These are phyloP conservation scores for Rhipidocladum racemiflorum DNA, from an alignment of 176 grass and related monocot genomes.

Conservation along the genomic window DNA sequence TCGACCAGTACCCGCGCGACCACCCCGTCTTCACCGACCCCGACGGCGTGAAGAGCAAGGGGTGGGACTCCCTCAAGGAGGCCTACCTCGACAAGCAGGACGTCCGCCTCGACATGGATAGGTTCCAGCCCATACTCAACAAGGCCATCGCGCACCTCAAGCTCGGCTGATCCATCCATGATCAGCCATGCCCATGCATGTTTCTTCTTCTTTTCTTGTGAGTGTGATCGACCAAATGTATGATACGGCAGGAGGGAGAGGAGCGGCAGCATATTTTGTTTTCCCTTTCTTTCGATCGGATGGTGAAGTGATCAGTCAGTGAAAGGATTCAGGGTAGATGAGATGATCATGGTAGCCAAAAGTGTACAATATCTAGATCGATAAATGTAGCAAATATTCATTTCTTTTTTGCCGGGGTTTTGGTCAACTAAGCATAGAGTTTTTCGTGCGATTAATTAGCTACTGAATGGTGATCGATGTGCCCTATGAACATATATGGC, in stretches of 20 bases:
- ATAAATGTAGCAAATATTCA: too few relatives aligned
- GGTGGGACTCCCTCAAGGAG: constrained; percentile 47
- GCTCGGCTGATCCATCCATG: neutral
- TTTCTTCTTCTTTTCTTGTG: neutral
- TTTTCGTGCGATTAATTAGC: too few relatives aligned
- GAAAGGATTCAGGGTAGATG: neutral
- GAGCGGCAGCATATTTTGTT: neutral
- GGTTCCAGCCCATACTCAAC: constrained; percentile 52
- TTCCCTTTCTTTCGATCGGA: neutral
- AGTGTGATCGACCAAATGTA: constrained; percentile 34
- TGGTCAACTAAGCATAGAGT: neutral
- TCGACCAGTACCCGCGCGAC: constrained; percentile 61
- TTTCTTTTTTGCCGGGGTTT: neutral
- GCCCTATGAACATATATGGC: too few relatives aligned
- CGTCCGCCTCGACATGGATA: constrained; percentile 63
- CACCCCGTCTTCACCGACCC: constrained; percentile 82
- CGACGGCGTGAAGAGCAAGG: constrained; percentile 48
- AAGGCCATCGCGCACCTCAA: constrained; percentile 49
- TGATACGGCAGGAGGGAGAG: constrained; percentile 14
- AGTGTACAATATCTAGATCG: neutral
- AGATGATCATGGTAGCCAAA: neutral
- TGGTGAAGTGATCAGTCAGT: neutral
- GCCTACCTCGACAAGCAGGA: constrained; percentile 80
- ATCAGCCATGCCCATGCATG: neutral
- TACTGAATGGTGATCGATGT: too few relatives aligned